These are phyloP conservation scores for Mucor racemosus DNA, from an alignment of 371 early-diverging fungal species.

Conservation along the genomic window DNA sequence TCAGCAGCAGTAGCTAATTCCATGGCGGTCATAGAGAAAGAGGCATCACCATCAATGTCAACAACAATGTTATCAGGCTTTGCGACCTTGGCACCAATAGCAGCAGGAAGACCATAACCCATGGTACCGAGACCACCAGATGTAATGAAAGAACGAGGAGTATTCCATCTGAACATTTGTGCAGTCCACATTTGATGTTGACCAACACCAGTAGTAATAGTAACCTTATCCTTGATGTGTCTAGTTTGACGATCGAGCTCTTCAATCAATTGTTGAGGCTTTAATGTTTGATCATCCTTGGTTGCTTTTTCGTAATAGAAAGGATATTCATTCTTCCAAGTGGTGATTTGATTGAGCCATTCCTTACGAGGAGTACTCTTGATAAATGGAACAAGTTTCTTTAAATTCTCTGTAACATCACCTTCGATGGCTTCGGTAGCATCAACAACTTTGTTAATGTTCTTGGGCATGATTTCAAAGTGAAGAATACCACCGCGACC, in stretches of 20 bases:
- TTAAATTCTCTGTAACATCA: slow-evolving; percentile 88
- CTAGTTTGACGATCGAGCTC: slow-evolving; percentile 86
- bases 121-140: slow-evolving; percentile 98
- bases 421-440: slow-evolving; percentile 93
- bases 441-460: slow-evolving; percentile 96
- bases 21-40: slow-evolving; percentile 97
- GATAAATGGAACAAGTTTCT: slow-evolving; percentile 78
- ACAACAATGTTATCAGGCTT: slow-evolving; percentile 92
- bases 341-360: slow-evolving; percentile 81
- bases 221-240: slow-evolving; percentile 87
- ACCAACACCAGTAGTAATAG: slow-evolving; percentile 95
- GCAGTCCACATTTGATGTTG: slow-evolving; percentile 99
- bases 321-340: slow-evolving; percentile 92
- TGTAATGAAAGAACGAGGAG: slow-evolving; percentile 88
- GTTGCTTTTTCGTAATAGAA: slow-evolving; percentile 73
- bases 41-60: slow-evolving; percentile 97
- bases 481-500: slow-evolving; percentile 96
- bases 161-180: slow-evolving; percentile 85
- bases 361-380: slow-evolving; percentile 69
- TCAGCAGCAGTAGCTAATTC: slow-evolving; percentile 96
- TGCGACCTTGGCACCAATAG: slow-evolving; percentile 96
- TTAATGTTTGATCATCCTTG: slow-evolving; percentile 54
- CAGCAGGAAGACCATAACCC: slow-evolving; percentile 95
- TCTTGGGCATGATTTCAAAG: slow-evolving; percentile 98
- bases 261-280: slow-evolving; percentile 93